A percentile compares a stretch with the other conserved stretches of the same genome.
phyloP scores from a whole-genome alignment of 169 alveolate genomes.

The Neospora caninum region DNA sequence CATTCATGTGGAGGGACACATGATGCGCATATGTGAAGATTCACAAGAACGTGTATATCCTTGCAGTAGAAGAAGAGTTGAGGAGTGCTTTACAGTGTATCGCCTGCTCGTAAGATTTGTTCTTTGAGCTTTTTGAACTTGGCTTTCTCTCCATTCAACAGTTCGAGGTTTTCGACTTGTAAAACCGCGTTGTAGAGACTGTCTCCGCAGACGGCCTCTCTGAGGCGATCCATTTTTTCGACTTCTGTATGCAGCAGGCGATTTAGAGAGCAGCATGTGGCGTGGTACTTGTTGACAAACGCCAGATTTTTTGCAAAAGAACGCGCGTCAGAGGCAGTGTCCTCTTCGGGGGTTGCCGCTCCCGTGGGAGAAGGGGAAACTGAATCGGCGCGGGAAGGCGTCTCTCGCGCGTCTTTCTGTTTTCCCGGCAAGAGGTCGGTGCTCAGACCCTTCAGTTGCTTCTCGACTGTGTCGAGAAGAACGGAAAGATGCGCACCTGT shows the following conservation, averaged over 20 bases:
- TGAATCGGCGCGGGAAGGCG: neutral
- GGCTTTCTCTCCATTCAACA: neutral
- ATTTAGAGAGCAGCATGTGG: neutral
- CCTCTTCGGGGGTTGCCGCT: neutral
- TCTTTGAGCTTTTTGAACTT: neutral
- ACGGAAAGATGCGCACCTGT: neutral
- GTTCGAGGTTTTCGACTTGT: conserved; percentile 29
- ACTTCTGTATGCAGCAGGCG: conserved; percentile 9
- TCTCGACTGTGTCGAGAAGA: neutral
- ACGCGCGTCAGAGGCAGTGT: neutral
- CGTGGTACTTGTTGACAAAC: neutral
- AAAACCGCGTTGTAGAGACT: conserved; percentile 3
- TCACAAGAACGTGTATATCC: too few species aligned
- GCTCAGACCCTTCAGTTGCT: neutral
- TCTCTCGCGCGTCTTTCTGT: neutral
- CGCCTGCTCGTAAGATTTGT: neutral
- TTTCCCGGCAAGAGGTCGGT: neutral
- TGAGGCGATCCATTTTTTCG: neutral
- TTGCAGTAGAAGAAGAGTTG: too few species aligned
- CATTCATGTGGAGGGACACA: neutral
- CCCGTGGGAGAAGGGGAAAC: neutral
- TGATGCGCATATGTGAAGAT: too few species aligned
- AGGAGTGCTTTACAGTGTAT: too few species aligned
- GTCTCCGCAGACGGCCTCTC: conserved; percentile 33
- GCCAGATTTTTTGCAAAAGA: neutral